A percentile compares a stretch with the other conserved stretches of the same genome.
phyloP scores from a whole-genome alignment of 169 alveolate genomes.

The Theileria equi region DNA sequence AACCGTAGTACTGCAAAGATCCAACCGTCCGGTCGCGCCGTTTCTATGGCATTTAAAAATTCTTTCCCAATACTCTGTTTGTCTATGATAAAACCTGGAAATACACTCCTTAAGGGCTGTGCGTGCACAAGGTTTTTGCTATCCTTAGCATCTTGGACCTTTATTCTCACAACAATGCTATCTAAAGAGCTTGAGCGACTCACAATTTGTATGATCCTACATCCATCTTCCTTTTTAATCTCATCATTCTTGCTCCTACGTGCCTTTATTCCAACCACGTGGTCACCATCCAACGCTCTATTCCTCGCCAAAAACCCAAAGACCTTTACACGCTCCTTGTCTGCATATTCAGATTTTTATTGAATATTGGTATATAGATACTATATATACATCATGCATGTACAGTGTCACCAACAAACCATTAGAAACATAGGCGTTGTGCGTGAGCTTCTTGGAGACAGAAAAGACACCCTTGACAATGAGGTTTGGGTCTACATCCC shows the following conservation, averaged over 20 bases:
- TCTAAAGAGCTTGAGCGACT: constrained; percentile 27
- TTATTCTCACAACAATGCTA: constrained; percentile 25
- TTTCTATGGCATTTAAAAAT: neutral
- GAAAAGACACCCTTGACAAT: constrained; percentile 51
- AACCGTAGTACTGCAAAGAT: constrained; percentile 27
- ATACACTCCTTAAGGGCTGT: constrained; percentile 56
- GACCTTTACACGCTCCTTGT: constrained; percentile 25
- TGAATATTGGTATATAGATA: neutral
- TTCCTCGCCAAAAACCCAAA: constrained; percentile 76
- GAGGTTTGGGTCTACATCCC: constrained; percentile 46
- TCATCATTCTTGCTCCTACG: constrained; percentile 46
- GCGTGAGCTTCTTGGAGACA: constrained; percentile 4
- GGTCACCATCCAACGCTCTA: constrained; percentile 74
- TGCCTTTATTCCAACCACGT: constrained; percentile 64
- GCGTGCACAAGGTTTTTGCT: constrained; percentile 8
- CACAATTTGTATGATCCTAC: constrained; percentile 35
- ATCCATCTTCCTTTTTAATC: constrained; percentile 14
- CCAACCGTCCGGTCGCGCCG: neutral
- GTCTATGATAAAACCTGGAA: constrained; percentile 59
- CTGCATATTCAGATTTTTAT: neutral
- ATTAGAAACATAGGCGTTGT: neutral
- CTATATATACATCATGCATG: neutral
- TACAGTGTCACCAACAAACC: neutral
- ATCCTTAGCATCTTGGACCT: constrained; percentile 17
- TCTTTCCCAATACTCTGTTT: neutral